Evolutionary conservation across 2,329 filamentous ascomycete species (phyloP).

Genomic region (Colletotrichum sp.): DNA sequence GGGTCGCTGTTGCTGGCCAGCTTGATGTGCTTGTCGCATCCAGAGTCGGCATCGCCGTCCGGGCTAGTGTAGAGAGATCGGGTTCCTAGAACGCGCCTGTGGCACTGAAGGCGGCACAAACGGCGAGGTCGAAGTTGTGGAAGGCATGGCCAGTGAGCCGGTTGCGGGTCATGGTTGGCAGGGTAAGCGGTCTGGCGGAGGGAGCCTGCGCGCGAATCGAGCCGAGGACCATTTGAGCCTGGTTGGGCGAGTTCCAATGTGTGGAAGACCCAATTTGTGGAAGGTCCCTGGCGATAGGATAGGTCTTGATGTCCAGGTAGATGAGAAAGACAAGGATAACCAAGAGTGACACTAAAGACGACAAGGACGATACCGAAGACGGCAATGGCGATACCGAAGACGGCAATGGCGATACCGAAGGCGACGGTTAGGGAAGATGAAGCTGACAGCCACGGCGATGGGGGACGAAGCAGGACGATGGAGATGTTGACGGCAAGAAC

Average conservation of each 20-base stretch:
- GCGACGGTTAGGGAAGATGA: too few species aligned
- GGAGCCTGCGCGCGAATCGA: neutral
- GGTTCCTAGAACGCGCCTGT: neutral
- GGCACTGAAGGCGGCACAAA: neutral
- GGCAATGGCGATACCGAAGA: neutral
- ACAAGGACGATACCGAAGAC: neutral
- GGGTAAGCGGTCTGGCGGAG: neutral
- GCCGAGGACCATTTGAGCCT: neutral
- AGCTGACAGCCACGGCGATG: neutral
- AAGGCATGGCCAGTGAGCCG: neutral
- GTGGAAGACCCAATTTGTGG: neutral
- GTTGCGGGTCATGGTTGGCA: neutral
- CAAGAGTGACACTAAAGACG: neutral
- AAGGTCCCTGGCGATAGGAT: neutral
- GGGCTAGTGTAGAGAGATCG: too few species aligned
- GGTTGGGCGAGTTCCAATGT: neutral
- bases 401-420: too few species aligned
- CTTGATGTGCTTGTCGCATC: neutral
- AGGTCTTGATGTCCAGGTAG: neutral
- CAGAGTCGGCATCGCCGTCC: neutral
- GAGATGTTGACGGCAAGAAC: neutral
- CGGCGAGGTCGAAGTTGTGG: neutral
- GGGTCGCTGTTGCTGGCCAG: neutral
- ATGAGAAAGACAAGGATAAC: neutral
- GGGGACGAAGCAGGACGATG: neutral